A percentile compares a stretch with the other conserved stretches of the same genome.
Evolutionary conservation across 768 basidiomycete genomes (phyloP).

Genomic region (Boletus reticulatus): DNA sequence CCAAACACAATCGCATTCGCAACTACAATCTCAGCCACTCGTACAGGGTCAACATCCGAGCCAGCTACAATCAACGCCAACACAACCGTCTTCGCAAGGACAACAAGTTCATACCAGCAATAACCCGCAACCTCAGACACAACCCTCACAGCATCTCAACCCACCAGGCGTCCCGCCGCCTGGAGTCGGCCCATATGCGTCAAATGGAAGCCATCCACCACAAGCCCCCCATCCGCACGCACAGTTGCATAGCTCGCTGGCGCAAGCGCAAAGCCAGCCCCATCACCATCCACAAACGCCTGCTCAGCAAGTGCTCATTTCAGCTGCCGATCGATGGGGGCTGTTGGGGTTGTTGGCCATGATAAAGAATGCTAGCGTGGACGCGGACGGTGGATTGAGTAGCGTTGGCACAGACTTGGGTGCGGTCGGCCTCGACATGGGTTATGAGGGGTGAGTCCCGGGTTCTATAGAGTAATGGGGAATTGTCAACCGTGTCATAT

Average conservation of each 20-base stretch:
- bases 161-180: conserved; percentile 50
- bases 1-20: conserved; percentile 25
- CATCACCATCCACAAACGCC: conserved; percentile 78
- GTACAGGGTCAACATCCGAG: conserved; percentile 22
- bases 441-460: conserved; percentile 68
- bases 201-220: conserved; percentile 37
- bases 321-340: conserved; percentile 95
- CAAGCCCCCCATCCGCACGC: conserved; percentile 33
- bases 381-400: conserved; percentile 78
- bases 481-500: conserved; percentile 21
- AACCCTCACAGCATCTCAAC: conserved; percentile 43
- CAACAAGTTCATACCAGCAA: conserved; percentile 35
- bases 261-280: conserved; percentile 31
- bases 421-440: conserved; percentile 90
- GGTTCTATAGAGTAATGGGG: conserved; percentile 18
- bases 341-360: conserved; percentile 80
- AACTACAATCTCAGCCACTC: conserved; percentile 22
- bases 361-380: conserved; percentile 75
- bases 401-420: conserved; percentile 90
- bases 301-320: conserved; percentile 88
- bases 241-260: conserved; percentile 32
- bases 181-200: conserved; percentile 32
- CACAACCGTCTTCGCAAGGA: conserved; percentile 28
- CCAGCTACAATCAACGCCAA: conserved; percentile 16
- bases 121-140: conserved; percentile 27